These are phyloP conservation scores for Calonectria crousiana DNA, from an alignment of 2,329 filamentous ascomycete genomes.

Conservation along the genomic window DNA sequence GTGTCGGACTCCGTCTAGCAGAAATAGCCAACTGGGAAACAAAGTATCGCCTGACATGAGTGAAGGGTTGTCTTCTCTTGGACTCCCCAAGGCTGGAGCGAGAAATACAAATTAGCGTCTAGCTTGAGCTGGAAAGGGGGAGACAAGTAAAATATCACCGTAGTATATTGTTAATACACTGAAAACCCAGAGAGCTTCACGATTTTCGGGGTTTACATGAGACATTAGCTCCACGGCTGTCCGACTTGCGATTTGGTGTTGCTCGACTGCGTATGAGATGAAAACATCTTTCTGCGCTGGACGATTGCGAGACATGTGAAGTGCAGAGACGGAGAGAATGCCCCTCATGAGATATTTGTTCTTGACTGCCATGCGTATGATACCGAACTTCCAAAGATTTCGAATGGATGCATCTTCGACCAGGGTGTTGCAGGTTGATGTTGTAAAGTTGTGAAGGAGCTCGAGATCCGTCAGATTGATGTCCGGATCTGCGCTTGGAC, in stretches of 20 bases:
- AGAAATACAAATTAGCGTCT: not conserved
- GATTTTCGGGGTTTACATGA: not conserved
- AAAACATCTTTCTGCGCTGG: not conserved
- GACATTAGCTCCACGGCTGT: not conserved
- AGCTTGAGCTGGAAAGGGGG: not conserved
- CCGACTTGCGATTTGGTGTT: not conserved
- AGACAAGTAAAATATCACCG: not conserved
- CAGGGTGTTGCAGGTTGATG: not conserved
- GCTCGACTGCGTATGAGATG: not conserved
- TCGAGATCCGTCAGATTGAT: not conserved
- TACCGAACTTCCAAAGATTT: not conserved
- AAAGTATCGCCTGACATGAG: not conserved
- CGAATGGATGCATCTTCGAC: not conserved
- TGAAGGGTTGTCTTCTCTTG: not conserved
- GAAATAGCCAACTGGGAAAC: not conserved
- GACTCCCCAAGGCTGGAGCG: not conserved
- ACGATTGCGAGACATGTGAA: not conserved
- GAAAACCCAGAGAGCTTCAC: not conserved
- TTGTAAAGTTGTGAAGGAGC: not conserved
- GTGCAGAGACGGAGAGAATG: not conserved
- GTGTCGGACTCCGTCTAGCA: not conserved
- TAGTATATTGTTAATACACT: not conserved
- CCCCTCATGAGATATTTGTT: not conserved
- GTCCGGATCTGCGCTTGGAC: not conserved
- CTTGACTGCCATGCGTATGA: not conserved